phyloP scores from a whole-genome alignment of 2,329 filamentous ascomycete species.

The Claviceps purpurea region DNA sequence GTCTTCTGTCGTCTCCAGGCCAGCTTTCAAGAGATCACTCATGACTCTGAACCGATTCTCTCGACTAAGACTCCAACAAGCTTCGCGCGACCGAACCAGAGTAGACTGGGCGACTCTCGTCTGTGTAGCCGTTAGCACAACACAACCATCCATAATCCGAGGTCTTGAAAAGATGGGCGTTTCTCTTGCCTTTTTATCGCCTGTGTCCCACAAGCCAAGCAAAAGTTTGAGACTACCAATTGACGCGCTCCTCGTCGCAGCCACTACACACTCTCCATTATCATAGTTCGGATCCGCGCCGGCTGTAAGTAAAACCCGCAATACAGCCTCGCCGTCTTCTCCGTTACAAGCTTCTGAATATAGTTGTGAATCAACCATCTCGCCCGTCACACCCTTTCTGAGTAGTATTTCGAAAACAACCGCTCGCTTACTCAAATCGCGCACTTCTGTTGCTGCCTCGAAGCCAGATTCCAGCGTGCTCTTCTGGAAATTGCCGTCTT shows the following conservation, averaged over 20 bases:
- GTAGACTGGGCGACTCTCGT: slow-evolving; percentile 34
- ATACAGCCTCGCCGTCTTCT: slow-evolving; percentile 31
- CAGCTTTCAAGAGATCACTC: slow-evolving; percentile 37
- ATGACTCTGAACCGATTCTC: slow-evolving; percentile 35
- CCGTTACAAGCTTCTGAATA: slow-evolving; percentile 39
- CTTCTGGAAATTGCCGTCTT: slow-evolving; percentile 24
- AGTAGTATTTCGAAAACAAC: slow-evolving; percentile 38
- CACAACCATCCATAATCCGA: neutral
- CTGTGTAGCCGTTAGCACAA: slow-evolving; percentile 13
- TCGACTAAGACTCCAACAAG: slow-evolving; percentile 35
- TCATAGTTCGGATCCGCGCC: slow-evolving; percentile 44
- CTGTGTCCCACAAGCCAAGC: slow-evolving; percentile 30
- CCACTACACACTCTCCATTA: slow-evolving; percentile 40
- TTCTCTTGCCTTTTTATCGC: slow-evolving; percentile 25
- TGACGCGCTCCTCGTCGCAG: slow-evolving; percentile 38
- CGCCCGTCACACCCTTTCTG: slow-evolving; percentile 33
- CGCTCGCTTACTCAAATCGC: slow-evolving; percentile 34
- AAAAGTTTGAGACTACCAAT: slow-evolving; percentile 37
- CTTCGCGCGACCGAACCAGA: slow-evolving; percentile 36
- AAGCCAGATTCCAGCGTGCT: slow-evolving; percentile 36
- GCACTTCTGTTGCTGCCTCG: slow-evolving; percentile 39
- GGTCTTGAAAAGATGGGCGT: neutral
- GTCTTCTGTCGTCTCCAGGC: slow-evolving; percentile 33
- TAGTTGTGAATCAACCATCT: slow-evolving; percentile 39
- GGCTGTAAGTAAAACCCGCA: slow-evolving; percentile 35